Percentiles rank a stretch among this genome's conserved stretches.
phyloP scores from a whole-genome alignment of 371 early-diverging fungal genomes.

The Mortierella sp. region DNA sequence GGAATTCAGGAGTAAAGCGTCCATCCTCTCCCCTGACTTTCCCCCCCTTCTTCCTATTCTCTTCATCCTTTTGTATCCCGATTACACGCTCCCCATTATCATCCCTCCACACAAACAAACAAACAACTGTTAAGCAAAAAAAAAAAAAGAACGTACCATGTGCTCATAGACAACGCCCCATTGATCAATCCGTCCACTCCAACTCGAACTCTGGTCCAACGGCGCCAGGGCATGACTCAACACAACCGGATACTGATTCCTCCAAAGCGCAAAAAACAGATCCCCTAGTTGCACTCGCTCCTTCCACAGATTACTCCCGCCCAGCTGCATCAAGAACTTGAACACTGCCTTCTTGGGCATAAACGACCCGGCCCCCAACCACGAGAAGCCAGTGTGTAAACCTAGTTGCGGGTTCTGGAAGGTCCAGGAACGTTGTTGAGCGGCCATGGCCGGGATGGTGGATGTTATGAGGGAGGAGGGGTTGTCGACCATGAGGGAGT shows the following conservation, averaged over 20 bases:
- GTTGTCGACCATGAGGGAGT: slow-evolving; percentile 67
- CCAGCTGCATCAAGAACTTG: slow-evolving; percentile 68
- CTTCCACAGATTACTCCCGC: slow-evolving; percentile 68
- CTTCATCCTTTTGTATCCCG: background rate
- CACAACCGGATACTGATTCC: slow-evolving; percentile 74
- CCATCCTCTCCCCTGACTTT: no score
- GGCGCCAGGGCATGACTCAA: slow-evolving; percentile 66
- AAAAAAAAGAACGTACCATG: slow-evolving; percentile 39
- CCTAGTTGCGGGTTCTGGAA: slow-evolving; percentile 62
- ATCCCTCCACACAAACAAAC: background rate
- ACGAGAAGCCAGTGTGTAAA: slow-evolving; percentile 72
- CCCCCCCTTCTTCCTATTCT: background rate
- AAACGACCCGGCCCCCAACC: slow-evolving; percentile 73
- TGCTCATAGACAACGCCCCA: slow-evolving; percentile 62
- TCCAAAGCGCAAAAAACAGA: slow-evolving; percentile 73
- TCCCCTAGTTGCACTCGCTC: slow-evolving; percentile 68
- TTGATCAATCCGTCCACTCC: slow-evolving; percentile 62
- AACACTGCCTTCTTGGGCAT: slow-evolving; percentile 65
- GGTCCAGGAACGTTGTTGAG: slow-evolving; percentile 69
- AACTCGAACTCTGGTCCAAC: slow-evolving; percentile 60
- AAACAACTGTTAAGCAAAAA: background rate
- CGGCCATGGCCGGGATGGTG: slow-evolving; percentile 67
- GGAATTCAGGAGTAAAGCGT: no score
- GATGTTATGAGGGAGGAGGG: slow-evolving; percentile 69
- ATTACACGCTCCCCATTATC: background rate